Conservation (phyloP, 352 stramenopile species). For the Globisporangium sylvaticum region DNA sequence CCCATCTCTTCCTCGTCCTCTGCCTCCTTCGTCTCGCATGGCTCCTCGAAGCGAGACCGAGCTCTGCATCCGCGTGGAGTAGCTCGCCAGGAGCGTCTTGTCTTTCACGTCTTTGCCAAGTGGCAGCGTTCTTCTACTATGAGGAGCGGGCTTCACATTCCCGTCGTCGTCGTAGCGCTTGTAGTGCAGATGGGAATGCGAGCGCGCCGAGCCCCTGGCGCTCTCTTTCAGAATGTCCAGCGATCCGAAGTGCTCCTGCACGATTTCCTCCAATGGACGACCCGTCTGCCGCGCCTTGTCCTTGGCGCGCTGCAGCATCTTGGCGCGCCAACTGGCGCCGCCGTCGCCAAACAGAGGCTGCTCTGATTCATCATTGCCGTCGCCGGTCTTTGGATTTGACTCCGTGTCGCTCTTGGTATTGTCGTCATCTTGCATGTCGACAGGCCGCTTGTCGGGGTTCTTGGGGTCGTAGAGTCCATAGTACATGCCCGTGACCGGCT, state of each 20-base stretch:
- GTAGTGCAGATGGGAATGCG: constrained; percentile 67
- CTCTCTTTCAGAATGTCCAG: constrained; percentile 53
- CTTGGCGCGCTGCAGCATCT: constrained; percentile 77
- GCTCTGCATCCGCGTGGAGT: constrained; percentile 53
- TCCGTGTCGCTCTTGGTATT: constrained; percentile 4
- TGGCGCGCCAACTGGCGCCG: constrained; percentile 76
- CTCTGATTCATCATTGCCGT: constrained; percentile 10
- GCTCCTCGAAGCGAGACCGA: constrained; percentile 35
- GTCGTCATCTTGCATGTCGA: constrained; percentile 10
- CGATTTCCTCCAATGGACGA: constrained; percentile 51
- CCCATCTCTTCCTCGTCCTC: not conserved
- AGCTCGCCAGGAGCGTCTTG: constrained; percentile 55
- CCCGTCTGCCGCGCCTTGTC: constrained; percentile 54
- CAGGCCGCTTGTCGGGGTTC: constrained; percentile 41
- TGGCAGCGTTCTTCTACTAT: constrained; percentile 21
- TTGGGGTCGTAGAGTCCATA: constrained; percentile 83
- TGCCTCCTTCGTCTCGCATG: constrained; percentile 9
- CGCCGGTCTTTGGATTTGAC: not conserved
- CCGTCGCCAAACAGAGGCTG: constrained; percentile 59
- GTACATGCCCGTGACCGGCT: constrained; percentile 75
- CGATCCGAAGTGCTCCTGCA: constrained; percentile 54
- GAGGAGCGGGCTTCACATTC: not conserved
- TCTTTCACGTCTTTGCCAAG: constrained; percentile 59
- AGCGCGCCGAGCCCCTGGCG: constrained; percentile 38
- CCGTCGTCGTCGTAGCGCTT: constrained; percentile 38